Percentiles rank a stretch among this genome's conserved stretches.
Evolutionary conservation across 2,329 filamentous ascomycete genomes (phyloP).

Genomic region (Pseudogymnoascus sp.): DNA sequence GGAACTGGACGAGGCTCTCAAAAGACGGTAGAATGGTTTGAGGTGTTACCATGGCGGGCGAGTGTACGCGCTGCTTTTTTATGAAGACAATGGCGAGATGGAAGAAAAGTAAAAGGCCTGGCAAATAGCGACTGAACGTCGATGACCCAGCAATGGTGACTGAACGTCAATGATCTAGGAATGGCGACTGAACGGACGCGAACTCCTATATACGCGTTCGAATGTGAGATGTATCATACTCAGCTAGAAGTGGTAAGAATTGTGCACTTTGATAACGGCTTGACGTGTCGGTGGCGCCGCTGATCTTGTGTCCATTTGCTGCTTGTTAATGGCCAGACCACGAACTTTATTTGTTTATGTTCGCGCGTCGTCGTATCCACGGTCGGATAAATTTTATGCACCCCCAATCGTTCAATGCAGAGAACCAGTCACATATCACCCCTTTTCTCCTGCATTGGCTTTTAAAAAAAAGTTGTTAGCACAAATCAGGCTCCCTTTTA

Average conservation of each 20-base stretch:
- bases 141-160: background rate
- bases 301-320: background rate
- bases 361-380: background rate
- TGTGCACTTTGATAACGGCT: constrained; percentile 7
- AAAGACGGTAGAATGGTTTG: background rate
- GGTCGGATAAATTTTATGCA: constrained; percentile 5
- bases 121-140: background rate
- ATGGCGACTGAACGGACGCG: background rate
- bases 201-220: constrained; percentile 5
- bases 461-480: background rate
- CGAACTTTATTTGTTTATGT: background rate
- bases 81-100: background rate
- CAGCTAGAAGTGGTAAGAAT: background rate
- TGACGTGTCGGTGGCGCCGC: background rate
- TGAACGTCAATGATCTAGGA: background rate
- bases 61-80: background rate
- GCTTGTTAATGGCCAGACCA: background rate
- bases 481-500: background rate
- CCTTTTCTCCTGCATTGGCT: background rate
- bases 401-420: background rate
- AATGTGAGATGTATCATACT: constrained; percentile 3
- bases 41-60: background rate
- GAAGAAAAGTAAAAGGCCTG: background rate
- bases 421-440: background rate
- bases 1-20: background rate